Conservation (phyloP, 768 basidiomycete genomes). For the Chlorophyllum brunneum region DNA sequence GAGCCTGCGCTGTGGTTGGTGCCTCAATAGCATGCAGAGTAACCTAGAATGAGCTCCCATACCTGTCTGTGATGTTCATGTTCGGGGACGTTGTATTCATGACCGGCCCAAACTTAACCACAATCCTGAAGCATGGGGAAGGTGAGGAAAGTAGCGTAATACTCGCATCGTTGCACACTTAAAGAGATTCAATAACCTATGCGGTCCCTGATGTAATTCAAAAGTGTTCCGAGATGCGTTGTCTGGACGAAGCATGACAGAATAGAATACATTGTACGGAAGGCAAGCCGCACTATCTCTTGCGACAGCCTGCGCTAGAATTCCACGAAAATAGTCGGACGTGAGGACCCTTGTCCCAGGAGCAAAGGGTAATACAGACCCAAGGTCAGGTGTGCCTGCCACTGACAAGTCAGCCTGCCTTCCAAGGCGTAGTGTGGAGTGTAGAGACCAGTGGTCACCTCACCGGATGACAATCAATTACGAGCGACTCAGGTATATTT, state of each 20-base stretch:
- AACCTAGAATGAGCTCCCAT: too few relatives aligned
- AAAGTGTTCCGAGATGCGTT: background rate
- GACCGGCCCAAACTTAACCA: background rate
- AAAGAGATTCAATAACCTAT: background rate
- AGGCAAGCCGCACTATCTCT: background rate
- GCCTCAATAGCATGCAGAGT: background rate
- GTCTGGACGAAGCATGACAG: too few relatives aligned
- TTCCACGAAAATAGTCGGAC: background rate
- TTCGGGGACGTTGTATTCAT: background rate
- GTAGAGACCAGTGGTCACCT: background rate
- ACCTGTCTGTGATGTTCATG: conserved; percentile 1
- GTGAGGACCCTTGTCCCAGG: background rate
- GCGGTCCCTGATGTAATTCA: too few relatives aligned
- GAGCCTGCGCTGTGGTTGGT: background rate
- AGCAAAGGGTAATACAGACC: too few relatives aligned
- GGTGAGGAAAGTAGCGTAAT: background rate
- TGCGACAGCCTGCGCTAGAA: background rate
- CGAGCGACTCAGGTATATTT: too few relatives aligned
- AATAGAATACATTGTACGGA: too few relatives aligned
- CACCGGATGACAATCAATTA: background rate
- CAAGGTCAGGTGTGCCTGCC: background rate
- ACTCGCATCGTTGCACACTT: background rate
- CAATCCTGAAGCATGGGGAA: background rate
- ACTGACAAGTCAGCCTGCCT: background rate
- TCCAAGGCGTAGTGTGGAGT: background rate